Evolutionary conservation across 2,329 filamentous ascomycete genomes (phyloP).

Genomic region (Botrytis deweyae): DNA sequence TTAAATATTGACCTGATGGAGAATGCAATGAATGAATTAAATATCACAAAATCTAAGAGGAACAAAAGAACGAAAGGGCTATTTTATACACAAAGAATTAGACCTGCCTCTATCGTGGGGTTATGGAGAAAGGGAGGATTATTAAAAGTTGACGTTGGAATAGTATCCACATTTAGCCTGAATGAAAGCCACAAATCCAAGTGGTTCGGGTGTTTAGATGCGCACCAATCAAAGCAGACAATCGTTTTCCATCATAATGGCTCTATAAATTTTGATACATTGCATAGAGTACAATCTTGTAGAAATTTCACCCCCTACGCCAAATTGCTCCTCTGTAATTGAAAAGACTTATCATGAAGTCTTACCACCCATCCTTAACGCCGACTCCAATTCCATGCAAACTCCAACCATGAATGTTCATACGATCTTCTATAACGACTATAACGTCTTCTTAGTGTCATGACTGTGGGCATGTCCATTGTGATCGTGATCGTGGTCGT

Average conservation of each 20-base stretch:
- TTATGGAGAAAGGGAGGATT: slow-evolving; percentile 17
- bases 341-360: neutral
- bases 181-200: slow-evolving; percentile 6
- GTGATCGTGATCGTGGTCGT: slow-evolving; percentile 47
- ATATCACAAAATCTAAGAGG: neutral
- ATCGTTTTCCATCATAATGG: neutral
- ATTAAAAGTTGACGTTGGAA: slow-evolving; percentile 18
- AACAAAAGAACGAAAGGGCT: slow-evolving; percentile 4
- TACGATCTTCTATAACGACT: slow-evolving; percentile 32
- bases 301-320: slow-evolving; percentile 11
- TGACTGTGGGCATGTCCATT: slow-evolving; percentile 43
- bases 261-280: slow-evolving; percentile 18
- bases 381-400: slow-evolving; percentile 20
- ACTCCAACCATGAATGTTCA: slow-evolving; percentile 27
- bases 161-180: slow-evolving; percentile 24
- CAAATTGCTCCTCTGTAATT: slow-evolving; percentile 11
- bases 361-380: slow-evolving; percentile 19
- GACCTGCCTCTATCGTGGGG: slow-evolving; percentile 18
- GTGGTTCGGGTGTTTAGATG: slow-evolving; percentile 20
- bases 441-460: slow-evolving; percentile 36
- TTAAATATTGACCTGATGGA: neutral
- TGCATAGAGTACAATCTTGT: slow-evolving; percentile 12
- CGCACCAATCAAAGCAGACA: slow-evolving; percentile 29
- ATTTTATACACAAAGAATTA: neutral
- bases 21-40: neutral